phyloP scores from a whole-genome alignment of 257 asterid genomes.

The Solanum pimpinellifolium region DNA sequence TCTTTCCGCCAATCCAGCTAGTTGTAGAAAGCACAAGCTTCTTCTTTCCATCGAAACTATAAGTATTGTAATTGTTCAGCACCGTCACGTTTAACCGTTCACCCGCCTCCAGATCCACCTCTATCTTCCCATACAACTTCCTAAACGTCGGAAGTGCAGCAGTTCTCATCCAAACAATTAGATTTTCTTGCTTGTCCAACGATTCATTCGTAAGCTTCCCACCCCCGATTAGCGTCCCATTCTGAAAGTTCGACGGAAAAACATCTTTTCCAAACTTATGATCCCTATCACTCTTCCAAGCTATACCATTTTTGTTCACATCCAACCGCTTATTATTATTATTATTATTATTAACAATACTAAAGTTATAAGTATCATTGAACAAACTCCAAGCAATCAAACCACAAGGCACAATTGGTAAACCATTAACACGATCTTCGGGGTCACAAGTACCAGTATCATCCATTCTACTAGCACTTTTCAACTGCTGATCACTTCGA shows the following conservation, averaged over 20 bases:
- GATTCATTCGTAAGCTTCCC: slow-evolving; percentile 16
- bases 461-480: slow-evolving; percentile 17
- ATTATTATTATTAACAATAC: too few species aligned
- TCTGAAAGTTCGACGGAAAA: slow-evolving; percentile 73
- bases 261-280: slow-evolving; percentile 81
- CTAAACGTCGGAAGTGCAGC: slow-evolving; percentile 35
- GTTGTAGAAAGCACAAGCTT: slow-evolving; percentile 32
- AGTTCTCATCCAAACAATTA: slow-evolving; percentile 36
- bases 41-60: slow-evolving; percentile 27
- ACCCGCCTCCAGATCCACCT: slow-evolving; percentile 9
- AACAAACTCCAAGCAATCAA: slow-evolving; percentile 98
- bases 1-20: slow-evolving; percentile 30
- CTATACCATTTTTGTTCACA: slow-evolving; percentile 55
- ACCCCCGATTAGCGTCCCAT: slow-evolving; percentile 56
- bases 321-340: slow-evolving; percentile 16
- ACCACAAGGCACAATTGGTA: slow-evolving; percentile 90
- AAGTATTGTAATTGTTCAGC: slow-evolving; percentile 21
- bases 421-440: slow-evolving; percentile 37
- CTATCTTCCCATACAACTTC: slow-evolving; percentile 28
- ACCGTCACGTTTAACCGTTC: slow-evolving; percentile 5
- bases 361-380: slow-evolving; percentile 67
- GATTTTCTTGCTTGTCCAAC: slow-evolving; percentile 19
- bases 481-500: slow-evolving; percentile 88
- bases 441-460: slow-evolving; percentile 60
- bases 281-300: slow-evolving; percentile 95